These are phyloP conservation scores for Rhodotorula paludigena DNA, from an alignment of 768 basidiomycete species.

Conservation along the genomic window DNA sequence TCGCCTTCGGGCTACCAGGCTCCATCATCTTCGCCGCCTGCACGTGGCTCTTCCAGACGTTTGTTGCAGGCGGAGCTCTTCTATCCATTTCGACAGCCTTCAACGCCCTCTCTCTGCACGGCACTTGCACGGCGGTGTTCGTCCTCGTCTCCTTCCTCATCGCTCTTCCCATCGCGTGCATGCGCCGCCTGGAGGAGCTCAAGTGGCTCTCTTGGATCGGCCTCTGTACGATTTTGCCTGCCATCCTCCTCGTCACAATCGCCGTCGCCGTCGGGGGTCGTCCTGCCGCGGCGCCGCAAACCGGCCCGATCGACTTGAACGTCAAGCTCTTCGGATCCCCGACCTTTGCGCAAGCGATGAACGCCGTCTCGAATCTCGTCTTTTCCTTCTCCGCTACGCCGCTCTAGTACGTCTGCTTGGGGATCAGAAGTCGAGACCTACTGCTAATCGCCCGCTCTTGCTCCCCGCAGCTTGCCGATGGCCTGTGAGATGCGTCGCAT, in stretches of 20 bases:
- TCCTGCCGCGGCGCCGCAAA: slow-evolving; percentile 41
- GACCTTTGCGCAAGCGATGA: slow-evolving; percentile 43
- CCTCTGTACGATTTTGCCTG: slow-evolving; percentile 33
- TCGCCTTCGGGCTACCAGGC: slow-evolving; percentile 17
- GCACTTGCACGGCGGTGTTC: slow-evolving; percentile 48
- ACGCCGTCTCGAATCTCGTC: slow-evolving; percentile 45
- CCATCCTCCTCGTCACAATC: slow-evolving; percentile 39
- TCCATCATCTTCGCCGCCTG: slow-evolving; percentile 17
- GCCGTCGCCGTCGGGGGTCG: slow-evolving; percentile 41
- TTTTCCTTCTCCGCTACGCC: slow-evolving; percentile 39
- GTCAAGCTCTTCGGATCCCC: slow-evolving; percentile 31
- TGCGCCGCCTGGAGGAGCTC: slow-evolving; percentile 45
- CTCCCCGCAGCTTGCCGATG: slow-evolving; percentile 41
- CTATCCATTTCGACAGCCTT: slow-evolving; percentile 47
- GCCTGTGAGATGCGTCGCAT: slow-evolving; percentile 47
- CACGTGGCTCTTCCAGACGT: slow-evolving; percentile 33
- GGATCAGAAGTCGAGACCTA: too few species aligned
- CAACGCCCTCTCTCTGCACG: slow-evolving; percentile 47
- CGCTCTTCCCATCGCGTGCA: slow-evolving; percentile 38
- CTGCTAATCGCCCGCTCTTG: too few species aligned
- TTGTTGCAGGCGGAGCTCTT: too few species aligned
- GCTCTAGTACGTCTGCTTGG: too few species aligned
- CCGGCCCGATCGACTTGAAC: slow-evolving; percentile 39
- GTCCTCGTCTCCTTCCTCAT: slow-evolving; percentile 44
- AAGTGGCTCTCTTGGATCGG: slow-evolving; percentile 44